Base-by-base conservation (phyloP, 163 green algal species). In the Scenedesmus sp. region DNA sequence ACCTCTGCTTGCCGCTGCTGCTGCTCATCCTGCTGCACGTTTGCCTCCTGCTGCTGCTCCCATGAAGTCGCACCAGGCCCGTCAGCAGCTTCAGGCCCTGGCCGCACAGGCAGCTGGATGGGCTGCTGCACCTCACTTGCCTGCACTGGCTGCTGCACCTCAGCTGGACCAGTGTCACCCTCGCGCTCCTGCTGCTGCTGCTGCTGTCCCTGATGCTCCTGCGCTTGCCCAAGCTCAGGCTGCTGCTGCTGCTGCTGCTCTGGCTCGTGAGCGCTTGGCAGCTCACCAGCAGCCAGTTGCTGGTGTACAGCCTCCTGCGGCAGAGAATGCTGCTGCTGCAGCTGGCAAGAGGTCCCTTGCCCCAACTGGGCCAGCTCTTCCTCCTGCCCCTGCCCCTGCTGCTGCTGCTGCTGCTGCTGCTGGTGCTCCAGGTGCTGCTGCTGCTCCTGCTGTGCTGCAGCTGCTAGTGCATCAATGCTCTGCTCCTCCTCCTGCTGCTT, bases 211-310 rank as follows among this genome's bases (percentile, higher is more conserved):
- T 87, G 82, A 67, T 87, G 82, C 55, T n/a, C 9, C 82, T 70
- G 82, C n/a, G 20, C 8, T 64, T 82, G 57, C 23, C 20, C 67
- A n/a, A 64, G 12, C 62, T 62, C 54, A 66, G 23, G 56, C 1
- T 18, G 54, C 55, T n/a, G 87, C 52, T 34, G 57, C 62, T 76
- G 86, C 67, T 84, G 86, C 64, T 88, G 83, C 57, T 88, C 23
- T 64, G 52, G 83, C 59, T 59, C 56, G 23, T 52, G 23, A 79
- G 6, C 5, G 13, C 4, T 3, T 6, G 15, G 70, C 3, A 79
- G 70, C 6, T 15, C 23, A 52, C 23, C 70, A 79, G 66, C 4
- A 79, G 56, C 9, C 0, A 10, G 59, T 23, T 9, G 9, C 56
- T 57, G 83, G 23, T n/a, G 57, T 9, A 23, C 0, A 56, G 57